Evolutionary conservation across 2,329 filamentous ascomycete genomes (phyloP).

Genomic region (Mariannaea elegans): DNA sequence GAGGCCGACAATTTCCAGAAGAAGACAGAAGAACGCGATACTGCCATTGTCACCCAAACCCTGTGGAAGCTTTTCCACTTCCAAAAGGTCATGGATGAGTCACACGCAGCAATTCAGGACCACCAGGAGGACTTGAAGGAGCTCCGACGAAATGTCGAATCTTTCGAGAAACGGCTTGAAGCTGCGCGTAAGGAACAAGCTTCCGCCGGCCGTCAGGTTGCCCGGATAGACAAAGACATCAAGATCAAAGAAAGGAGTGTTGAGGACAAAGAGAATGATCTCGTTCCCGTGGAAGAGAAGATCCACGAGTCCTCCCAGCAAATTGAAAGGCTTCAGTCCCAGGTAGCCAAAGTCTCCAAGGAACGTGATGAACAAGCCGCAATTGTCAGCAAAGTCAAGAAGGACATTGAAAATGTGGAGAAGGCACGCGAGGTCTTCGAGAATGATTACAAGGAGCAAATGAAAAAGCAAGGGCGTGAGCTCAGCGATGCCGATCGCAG

Average conservation of each 20-base stretch:
- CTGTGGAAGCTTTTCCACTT: constrained; percentile 98
- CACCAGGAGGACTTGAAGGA: constrained; percentile 97
- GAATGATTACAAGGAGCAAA: constrained; percentile 82
- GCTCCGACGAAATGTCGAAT: constrained; percentile 85
- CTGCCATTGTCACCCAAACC: constrained; percentile 91
- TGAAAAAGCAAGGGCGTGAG: constrained; percentile 87
- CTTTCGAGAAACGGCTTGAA: constrained; percentile 82
- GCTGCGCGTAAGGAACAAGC: constrained; percentile 85
- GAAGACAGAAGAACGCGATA: constrained; percentile 89
- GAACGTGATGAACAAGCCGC: constrained; percentile 78
- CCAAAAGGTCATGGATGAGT: constrained; percentile 91
- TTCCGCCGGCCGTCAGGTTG: constrained; percentile 77
- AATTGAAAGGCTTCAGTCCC: constrained; percentile 71
- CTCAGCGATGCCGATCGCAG: constrained; percentile 87
- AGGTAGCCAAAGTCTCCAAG: constrained; percentile 75
- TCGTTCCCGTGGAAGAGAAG: constrained; percentile 93
- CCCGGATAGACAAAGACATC: constrained; percentile 85
- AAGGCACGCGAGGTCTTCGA: constrained; percentile 92
- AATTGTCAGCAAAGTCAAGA: constrained; percentile 77
- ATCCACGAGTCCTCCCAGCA: constrained; percentile 80
- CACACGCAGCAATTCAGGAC: constrained; percentile 87
- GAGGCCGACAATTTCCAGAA: constrained; percentile 93
- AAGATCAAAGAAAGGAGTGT: constrained; percentile 86
- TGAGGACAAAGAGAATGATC: constrained; percentile 83
- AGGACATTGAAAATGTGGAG: constrained; percentile 83